Conservation (phyloP, 1,284 basidiomycete genomes). For the Ustilago xerochloae region DNA sequence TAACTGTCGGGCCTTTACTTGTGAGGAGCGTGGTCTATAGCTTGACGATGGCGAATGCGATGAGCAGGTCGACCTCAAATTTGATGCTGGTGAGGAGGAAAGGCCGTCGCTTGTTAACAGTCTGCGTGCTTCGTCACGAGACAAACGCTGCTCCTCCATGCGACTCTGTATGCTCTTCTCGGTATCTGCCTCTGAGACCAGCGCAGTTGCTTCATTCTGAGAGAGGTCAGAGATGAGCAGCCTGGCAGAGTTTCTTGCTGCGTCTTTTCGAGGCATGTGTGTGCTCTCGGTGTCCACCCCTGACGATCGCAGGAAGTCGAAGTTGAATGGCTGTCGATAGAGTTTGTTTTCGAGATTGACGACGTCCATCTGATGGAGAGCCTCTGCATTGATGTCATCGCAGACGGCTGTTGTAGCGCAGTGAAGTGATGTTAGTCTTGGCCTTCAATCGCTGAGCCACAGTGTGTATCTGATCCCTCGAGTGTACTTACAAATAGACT, state of each 20-base stretch:
- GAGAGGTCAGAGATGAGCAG: constrained; percentile 10
- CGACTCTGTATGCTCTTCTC: background rate
- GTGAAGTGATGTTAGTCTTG: background rate
- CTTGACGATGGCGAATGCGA: background rate
- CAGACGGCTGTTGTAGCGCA: background rate
- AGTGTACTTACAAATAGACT: constrained; percentile 7
- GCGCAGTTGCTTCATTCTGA: constrained; percentile 3
- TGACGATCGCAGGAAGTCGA: background rate
- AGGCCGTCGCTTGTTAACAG: constrained; percentile 7
- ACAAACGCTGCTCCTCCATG: constrained; percentile 3
- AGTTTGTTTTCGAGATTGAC: constrained; percentile 23
- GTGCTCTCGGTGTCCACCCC: background rate
- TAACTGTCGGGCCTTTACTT: constrained; percentile 9
- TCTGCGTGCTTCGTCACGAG: constrained; percentile 21
- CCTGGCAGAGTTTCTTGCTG: background rate
- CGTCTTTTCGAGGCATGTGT: background rate
- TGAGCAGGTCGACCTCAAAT: background rate
- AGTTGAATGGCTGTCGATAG: constrained; percentile 23
- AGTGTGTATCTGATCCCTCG: no score
- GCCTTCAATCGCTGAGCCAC: background rate
- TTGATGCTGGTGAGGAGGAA: background rate
- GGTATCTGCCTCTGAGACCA: background rate
- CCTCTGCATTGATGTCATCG: constrained; percentile 31
- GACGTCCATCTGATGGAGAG: constrained; percentile 25
- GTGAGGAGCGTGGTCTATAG: constrained; percentile 1